phyloP scores from a whole-genome alignment of 805 yeast genomes.

The Teunomyces pallodes region DNA sequence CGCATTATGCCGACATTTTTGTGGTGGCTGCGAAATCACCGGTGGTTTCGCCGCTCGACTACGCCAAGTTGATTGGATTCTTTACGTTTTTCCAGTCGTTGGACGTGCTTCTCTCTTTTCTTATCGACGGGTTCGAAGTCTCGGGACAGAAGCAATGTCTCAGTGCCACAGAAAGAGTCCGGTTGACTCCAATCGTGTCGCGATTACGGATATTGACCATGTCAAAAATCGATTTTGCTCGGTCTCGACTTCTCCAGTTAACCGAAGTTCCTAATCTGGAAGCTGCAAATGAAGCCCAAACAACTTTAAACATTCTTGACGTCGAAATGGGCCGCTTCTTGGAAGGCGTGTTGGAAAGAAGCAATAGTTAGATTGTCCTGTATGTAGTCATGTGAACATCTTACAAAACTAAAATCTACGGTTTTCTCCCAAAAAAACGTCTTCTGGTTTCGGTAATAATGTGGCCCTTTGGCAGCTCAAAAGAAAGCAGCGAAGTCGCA shows the following conservation, averaged over 20 bases:
- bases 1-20: slow-evolving; percentile 25
- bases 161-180: slow-evolving; percentile 49
- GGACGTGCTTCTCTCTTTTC: slow-evolving; percentile 25
- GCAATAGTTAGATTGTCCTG: not conserved
- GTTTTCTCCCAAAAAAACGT: too few species aligned
- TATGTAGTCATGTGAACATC: slow-evolving; percentile 2
- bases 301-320: slow-evolving; percentile 20
- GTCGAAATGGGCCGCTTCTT: slow-evolving; percentile 37
- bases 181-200: slow-evolving; percentile 53
- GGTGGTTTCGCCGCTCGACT: slow-evolving; percentile 6
- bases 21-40: slow-evolving; percentile 5
- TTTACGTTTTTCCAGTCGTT: slow-evolving; percentile 38
- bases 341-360: slow-evolving; percentile 38
- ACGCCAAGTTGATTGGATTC: slow-evolving; percentile 14
- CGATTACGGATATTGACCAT: slow-evolving; percentile 46
- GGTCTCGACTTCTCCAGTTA: slow-evolving; percentile 8
- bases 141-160: slow-evolving; percentile 24
- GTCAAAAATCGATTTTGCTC: slow-evolving; percentile 20
- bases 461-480: slow-evolving; percentile 30
- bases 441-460: slow-evolving; percentile 5
- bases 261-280: not conserved
- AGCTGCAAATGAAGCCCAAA: not conserved
- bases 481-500: slow-evolving; percentile 24
- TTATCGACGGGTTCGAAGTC: slow-evolving; percentile 28
- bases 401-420: not conserved